A percentile compares a stretch with the other conserved stretches of the same genome.
phyloP scores from a whole-genome alignment of 441 rosid genomes.

The Flueggea neowawraea region DNA sequence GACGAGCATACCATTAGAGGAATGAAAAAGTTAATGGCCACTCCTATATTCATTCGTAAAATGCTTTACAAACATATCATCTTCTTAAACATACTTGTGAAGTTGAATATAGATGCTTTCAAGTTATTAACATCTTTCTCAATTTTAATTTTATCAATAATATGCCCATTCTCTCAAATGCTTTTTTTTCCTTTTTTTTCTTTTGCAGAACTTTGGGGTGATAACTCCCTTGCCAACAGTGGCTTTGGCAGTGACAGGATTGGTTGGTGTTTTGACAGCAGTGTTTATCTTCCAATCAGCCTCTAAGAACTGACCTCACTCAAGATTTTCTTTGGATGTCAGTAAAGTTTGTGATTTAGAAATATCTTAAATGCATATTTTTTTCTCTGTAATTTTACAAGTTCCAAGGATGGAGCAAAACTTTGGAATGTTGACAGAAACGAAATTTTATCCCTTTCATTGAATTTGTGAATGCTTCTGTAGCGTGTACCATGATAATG shows the following conservation, averaged over 20 bases:
- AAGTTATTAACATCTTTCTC: too few relatives aligned
- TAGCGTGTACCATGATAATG: too few relatives aligned
- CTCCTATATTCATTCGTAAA: too few relatives aligned
- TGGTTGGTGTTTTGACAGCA: conserved; percentile 73
- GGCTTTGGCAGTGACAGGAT: conserved; percentile 80
- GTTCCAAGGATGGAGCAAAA: not conserved
- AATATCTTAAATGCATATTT: too few relatives aligned
- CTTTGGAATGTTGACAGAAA: conserved; percentile 7
- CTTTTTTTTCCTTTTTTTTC: conserved; percentile 1
- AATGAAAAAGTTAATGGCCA: too few relatives aligned
- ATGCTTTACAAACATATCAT: too few relatives aligned
- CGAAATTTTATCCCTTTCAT: too few relatives aligned
- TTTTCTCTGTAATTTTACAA: not conserved
- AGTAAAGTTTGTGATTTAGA: conserved; percentile 9
- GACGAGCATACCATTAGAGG: too few relatives aligned
- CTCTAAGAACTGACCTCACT: conserved; percentile 46
- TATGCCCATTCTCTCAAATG: not conserved
- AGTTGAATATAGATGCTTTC: too few relatives aligned
- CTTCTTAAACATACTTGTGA: too few relatives aligned
- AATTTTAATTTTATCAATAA: too few relatives aligned
- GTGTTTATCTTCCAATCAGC: conserved; percentile 83
- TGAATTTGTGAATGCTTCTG: too few relatives aligned
- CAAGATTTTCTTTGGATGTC: conserved; percentile 2
- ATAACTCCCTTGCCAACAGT: conserved; percentile 69
- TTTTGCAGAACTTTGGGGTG: conserved; percentile 86